Evolutionary conservation across 2,329 filamentous ascomycete genomes (phyloP).

Genomic region (Phaeosphaeria sp.): DNA sequence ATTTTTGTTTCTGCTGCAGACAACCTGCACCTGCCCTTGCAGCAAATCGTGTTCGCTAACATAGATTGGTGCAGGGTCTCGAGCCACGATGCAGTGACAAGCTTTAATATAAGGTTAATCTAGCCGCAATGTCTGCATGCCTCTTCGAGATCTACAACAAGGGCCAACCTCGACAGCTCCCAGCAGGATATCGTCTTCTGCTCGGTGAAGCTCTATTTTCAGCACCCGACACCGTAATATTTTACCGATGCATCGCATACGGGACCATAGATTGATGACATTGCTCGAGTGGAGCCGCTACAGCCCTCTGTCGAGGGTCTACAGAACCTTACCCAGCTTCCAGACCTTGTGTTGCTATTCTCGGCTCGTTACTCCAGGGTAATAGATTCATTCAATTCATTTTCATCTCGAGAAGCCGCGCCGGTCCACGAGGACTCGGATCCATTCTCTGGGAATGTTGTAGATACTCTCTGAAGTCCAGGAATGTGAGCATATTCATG

Average conservation of each 20-base stretch:
- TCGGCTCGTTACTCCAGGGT: slow-evolving; percentile 31
- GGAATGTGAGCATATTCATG: slow-evolving; percentile 8
- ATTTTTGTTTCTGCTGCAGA: slow-evolving; percentile 37
- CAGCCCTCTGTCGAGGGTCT: slow-evolving; percentile 15
- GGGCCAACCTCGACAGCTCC: slow-evolving; percentile 27
- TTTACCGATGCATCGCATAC: slow-evolving; percentile 30
- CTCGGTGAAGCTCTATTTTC: slow-evolving; percentile 30
- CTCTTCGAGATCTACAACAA: slow-evolving; percentile 44
- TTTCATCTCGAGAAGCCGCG: slow-evolving; percentile 31
- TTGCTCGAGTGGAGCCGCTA: slow-evolving; percentile 19
- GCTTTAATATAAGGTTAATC: slow-evolving; percentile 52
- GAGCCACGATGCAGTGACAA: slow-evolving; percentile 39
- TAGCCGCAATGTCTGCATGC: slow-evolving; percentile 43
- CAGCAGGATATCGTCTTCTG: slow-evolving; percentile 21
- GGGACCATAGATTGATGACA: slow-evolving; percentile 35
- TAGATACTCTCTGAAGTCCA: slow-evolving; percentile 8
- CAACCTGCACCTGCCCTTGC: slow-evolving; percentile 37
- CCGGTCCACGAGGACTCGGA: slow-evolving; percentile 21
- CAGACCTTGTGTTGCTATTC: slow-evolving; percentile 40
- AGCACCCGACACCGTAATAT: slow-evolving; percentile 34
- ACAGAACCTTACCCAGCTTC: slow-evolving; percentile 20
- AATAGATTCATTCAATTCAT: slow-evolving; percentile 40
- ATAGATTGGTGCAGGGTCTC: slow-evolving; percentile 31
- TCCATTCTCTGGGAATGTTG: slow-evolving; percentile 18
- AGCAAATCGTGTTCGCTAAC: slow-evolving; percentile 35